phyloP scores from a whole-genome alignment of 306 rosid genomes.

The Pyrus bretschneideri region DNA sequence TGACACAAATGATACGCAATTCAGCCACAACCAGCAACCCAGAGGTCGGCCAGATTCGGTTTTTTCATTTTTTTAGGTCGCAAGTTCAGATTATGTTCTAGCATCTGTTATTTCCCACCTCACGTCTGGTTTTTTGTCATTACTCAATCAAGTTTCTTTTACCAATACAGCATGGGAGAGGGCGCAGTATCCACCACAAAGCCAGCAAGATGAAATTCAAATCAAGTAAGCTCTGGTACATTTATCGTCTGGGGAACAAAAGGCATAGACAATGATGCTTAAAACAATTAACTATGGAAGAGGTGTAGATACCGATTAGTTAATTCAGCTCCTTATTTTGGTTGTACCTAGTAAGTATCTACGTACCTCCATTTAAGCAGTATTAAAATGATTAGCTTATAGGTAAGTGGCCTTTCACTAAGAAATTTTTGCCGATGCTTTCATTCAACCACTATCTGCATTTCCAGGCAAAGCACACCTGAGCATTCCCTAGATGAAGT shows the following conservation, averaged over 20 bases:
- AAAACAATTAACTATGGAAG: background rate
- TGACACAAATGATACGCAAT: slow-evolving; percentile 7
- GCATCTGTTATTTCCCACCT: background rate
- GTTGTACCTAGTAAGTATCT: background rate
- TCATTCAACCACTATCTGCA: background rate
- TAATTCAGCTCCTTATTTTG: background rate
- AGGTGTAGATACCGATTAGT: background rate
- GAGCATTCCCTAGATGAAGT: background rate
- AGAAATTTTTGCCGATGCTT: background rate
- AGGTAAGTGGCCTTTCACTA: background rate
- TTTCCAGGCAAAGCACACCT: background rate
- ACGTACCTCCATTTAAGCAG: background rate
- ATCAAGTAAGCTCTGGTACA: slow-evolving; percentile 47
- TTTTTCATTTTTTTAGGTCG: too few species aligned
- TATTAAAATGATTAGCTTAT: background rate
- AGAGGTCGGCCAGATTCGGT: slow-evolving; percentile 10
- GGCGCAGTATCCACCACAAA: background rate
- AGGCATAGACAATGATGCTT: background rate
- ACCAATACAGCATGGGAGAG: slow-evolving; percentile 31
- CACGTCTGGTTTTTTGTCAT: background rate
- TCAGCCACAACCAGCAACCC: slow-evolving; percentile 13
- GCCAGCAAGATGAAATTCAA: slow-evolving; percentile 19
- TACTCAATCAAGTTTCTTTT: slow-evolving; percentile 1
- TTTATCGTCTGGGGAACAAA: background rate
- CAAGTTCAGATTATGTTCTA: background rate